Percentiles rank a stretch among this genome's conserved stretches.
These are phyloP conservation scores for Populus pruinosa DNA, from an alignment of 345 rosid species.

Conservation along the genomic window DNA sequence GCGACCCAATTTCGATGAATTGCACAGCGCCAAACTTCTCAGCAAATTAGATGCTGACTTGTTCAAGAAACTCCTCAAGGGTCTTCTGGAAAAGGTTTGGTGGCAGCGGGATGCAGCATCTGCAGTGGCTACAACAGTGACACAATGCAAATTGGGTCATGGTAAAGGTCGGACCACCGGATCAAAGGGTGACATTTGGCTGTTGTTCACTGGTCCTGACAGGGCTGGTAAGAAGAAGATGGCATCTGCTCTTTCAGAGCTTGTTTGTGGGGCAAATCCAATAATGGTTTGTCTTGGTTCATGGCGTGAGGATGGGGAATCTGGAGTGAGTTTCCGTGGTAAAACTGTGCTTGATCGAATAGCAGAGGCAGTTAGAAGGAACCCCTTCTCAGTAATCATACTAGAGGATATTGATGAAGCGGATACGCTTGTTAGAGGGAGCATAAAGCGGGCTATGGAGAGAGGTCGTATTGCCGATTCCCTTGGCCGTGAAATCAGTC, in stretches of 20 bases:
- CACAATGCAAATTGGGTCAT: conserved; percentile 63
- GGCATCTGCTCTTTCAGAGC: conserved; percentile 73
- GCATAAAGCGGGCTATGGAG: conserved; percentile 84
- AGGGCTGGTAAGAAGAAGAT: conserved; percentile 80
- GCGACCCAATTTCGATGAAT: conserved; percentile 39
- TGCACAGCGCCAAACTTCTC: conserved; percentile 36
- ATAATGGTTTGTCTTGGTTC: conserved; percentile 61
- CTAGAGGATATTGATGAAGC: conserved; percentile 91
- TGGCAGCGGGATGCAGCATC: conserved; percentile 97
- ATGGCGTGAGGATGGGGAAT: conserved; percentile 41
- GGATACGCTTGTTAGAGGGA: conserved; percentile 59
- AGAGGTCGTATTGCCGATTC: conserved; percentile 86
- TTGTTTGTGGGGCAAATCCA: conserved; percentile 49
- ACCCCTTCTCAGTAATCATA: conserved; percentile 75
- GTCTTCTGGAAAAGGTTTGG: conserved; percentile 70
- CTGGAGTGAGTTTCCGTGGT: conserved; percentile 57
- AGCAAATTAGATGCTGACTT: conserved; percentile 55
- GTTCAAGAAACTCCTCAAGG: conserved; percentile 75
- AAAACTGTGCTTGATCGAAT: conserved; percentile 76
- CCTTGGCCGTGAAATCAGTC: conserved; percentile 88
- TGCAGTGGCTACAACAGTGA: conserved; percentile 67
- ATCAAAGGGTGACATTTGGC: conserved; percentile 75
- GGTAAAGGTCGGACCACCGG: conserved; percentile 53
- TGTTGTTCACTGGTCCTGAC: conserved; percentile 85
- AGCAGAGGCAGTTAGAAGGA: conserved; percentile 73